phyloP scores from a whole-genome alignment of 441 rosid species.

The Melastoma candidum region DNA sequence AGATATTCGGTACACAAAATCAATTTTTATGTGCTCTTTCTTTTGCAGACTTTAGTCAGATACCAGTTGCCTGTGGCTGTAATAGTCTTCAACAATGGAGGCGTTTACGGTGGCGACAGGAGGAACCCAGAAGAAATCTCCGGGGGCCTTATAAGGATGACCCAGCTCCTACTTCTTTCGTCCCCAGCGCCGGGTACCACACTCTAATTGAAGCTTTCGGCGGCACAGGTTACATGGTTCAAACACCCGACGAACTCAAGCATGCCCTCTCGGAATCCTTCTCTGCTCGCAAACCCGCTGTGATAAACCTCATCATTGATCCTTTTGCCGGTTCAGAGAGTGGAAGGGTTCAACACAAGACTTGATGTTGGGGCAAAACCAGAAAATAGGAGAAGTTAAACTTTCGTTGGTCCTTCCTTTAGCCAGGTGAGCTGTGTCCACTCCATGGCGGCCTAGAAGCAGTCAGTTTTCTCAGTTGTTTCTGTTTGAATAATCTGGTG shows the following conservation, averaged over 20 bases:
- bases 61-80: constrained; percentile 82
- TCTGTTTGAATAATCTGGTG: too few species aligned
- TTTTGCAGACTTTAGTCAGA: constrained; percentile 75
- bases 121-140: constrained; percentile 70
- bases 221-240: constrained; percentile 80
- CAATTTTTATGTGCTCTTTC: constrained; percentile 4
- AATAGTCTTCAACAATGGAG: constrained; percentile 88
- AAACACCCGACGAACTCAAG: constrained; percentile 69
- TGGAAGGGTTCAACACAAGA: constrained; percentile 91
- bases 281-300: constrained; percentile 57
- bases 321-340: constrained; percentile 94
- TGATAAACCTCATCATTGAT: constrained; percentile 69
- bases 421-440: too few species aligned
- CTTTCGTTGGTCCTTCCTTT: too few species aligned
- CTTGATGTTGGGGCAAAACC: constrained; percentile 27
- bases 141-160: constrained; percentile 84
- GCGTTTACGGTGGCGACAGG: constrained; percentile 87
- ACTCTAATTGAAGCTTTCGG: constrained; percentile 80
- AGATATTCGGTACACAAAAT: too few species aligned
- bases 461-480: too few species aligned
- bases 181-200: constrained; percentile 78
- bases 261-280: constrained; percentile 70
- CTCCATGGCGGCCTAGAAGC: too few species aligned
- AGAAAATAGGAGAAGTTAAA: too few species aligned
- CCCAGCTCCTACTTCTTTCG: constrained; percentile 97